phyloP scores from a whole-genome alignment of 768 basidiomycete genomes.

The Phallus indusiatus region DNA sequence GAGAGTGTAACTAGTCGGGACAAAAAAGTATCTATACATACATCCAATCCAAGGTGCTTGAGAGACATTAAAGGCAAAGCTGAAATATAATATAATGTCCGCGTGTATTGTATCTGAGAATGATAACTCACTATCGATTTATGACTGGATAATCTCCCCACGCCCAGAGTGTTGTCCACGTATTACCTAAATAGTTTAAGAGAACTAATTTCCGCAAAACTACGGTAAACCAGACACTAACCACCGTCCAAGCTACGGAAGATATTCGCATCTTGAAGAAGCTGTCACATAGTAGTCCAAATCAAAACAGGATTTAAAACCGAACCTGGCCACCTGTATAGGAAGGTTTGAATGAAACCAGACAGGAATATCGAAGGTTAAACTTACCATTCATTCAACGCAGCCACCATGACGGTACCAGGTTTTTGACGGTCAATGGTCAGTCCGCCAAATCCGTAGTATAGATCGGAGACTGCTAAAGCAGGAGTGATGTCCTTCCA shows the following conservation, averaged over 20 bases:
- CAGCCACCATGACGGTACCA: slow-evolving; percentile 60
- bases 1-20: not conserved
- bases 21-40: slow-evolving; percentile 29
- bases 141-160: slow-evolving; percentile 36
- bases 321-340: not conserved
- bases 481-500: slow-evolving; percentile 58
- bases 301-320: not conserved
- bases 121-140: slow-evolving; percentile 29
- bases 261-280: slow-evolving; percentile 54
- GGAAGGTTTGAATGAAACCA: not conserved
- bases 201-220: too few species aligned
- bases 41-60: slow-evolving; percentile 55
- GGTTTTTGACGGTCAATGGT: slow-evolving; percentile 51
- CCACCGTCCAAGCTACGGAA: slow-evolving; percentile 53
- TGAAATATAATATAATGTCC: not conserved
- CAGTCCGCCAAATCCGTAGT: slow-evolving; percentile 26
- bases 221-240: slow-evolving; percentile 12
- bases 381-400: slow-evolving; percentile 45
- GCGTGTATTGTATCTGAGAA: not conserved
- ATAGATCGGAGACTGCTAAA: not conserved
- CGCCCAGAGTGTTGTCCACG: slow-evolving; percentile 52
- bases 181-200: slow-evolving; percentile 11
- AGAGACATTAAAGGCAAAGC: slow-evolving; percentile 35
- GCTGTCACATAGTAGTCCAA: slow-evolving; percentile 5
- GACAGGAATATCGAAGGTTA: not conserved